Conservation (phyloP, 371 early-diverging fungal species). For the Haplosporangium sp. region DNA sequence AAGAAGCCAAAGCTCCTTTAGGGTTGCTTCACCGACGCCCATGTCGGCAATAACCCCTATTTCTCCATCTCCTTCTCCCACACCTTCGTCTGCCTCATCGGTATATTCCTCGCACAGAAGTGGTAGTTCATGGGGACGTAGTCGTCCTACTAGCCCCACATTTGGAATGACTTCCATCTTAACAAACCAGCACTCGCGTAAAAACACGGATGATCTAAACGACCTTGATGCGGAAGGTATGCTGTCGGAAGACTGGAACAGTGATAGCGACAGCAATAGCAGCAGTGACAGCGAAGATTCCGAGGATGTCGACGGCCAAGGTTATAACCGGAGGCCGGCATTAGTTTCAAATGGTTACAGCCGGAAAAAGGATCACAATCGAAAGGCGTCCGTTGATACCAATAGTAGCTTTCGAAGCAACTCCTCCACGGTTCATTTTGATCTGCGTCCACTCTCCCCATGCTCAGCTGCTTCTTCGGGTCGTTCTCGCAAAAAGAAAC, state of each 20-base stretch:
- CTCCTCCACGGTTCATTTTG: constrained; percentile 27
- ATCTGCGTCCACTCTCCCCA: constrained; percentile 21
- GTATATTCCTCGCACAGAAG: constrained; percentile 13
- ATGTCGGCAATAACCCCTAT: constrained; percentile 10
- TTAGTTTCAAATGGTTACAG: constrained; percentile 2
- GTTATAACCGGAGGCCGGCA: not conserved
- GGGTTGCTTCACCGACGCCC: constrained; percentile 28
- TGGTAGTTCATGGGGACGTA: constrained; percentile 4
- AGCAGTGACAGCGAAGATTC: constrained; percentile 9
- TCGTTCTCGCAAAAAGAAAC: not conserved
- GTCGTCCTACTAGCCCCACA: constrained; percentile 34
- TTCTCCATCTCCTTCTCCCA: constrained; percentile 18
- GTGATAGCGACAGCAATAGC: constrained; percentile 12
- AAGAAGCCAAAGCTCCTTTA: constrained; percentile 15
- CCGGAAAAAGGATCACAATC: constrained; percentile 3
- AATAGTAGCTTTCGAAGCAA: constrained; percentile 28
- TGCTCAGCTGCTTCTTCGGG: constrained; percentile 22
- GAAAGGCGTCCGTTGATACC: constrained; percentile 23
- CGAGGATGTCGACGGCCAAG: constrained; percentile 1
- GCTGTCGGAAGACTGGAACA: constrained; percentile 38
- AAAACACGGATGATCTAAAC: constrained; percentile 21
- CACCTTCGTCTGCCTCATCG: constrained; percentile 28
- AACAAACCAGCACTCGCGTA: constrained; percentile 7
- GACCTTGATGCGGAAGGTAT: constrained; percentile 37
- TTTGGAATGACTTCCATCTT: constrained; percentile 10